Base-by-base conservation (phyloP, 2,329 filamentous ascomycete genomes). In the Purpureocillium takamizusanense region DNA sequence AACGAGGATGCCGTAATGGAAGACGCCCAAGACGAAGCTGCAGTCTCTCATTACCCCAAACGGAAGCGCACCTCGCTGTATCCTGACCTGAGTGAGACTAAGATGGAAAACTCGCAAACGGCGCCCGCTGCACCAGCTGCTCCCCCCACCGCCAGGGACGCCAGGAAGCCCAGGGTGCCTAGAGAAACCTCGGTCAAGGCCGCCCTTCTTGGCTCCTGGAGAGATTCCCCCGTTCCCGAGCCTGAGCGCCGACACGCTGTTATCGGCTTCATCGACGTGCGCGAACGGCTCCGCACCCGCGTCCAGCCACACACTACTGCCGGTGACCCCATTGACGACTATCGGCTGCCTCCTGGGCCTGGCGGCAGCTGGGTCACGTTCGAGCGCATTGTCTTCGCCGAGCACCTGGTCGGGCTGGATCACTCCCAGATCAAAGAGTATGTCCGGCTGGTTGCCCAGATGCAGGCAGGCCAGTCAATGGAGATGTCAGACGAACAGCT, bases 321-420 rank as follows among this genome's bases (percentile, higher is more conserved):
- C 3, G 73, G 73, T 11, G 63, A 71, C 10, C 50, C 60, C 3
- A 60, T 79, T 6, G 52, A 62, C 31, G 59, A 65, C 21, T 66
- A 66, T 51, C 60, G 73, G 25, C 49, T 76, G 4, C 76, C 75
- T 1, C 68, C 72, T 3, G 76, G 75, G 1, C 72, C 75, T 2
- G 76, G 76, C 16, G 76, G 74, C 38, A 78, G 74, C 51, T 81
- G 76, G 76, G 74, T 80, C 17, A 79, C 75, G 0, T 80, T 80
- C 46, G 72, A 78, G 41, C 65, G 72, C 15, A 66, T 80, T 23
- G 67, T 77, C 16, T 80, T 81, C 48, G 69, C 72, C 3, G 54
- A 68, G 7, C 74, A 78, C 41, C 67, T 81, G 0, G 60, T 73
- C 12, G 67, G 67, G 3, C 57, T 78, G 4, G 69, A 74, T 37